Evolutionary conservation across 2,329 filamentous ascomycete species (phyloP), one percentile per base, ranked within the genome.

Genomic region (Botrytis squamosa): DNA sequence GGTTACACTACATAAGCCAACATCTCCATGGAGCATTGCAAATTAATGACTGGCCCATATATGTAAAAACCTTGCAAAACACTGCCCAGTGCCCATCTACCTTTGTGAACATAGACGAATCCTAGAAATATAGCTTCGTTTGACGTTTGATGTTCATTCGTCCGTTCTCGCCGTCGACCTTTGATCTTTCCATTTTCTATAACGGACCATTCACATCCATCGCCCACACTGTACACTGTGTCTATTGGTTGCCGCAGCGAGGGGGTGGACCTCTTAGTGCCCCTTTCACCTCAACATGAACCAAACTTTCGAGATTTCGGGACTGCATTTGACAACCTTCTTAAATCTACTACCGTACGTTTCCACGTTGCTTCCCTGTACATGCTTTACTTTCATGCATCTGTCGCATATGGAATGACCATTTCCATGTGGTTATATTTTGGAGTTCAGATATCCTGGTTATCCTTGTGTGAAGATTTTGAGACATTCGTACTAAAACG

Each of bases 341-440:
- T 38, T 42, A 22, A 52, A 52, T 44, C 46, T 67, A 42, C 52
- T 29, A 29, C 52, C 14, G 52, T 29, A 57, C 70, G 55, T 68
- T 59, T 68, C 70, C 70, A 72, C 70, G 70, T 72, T 72, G 46
- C 65, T 72, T 60, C 63, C 70, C 70, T 60, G 62, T 46, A 44
- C 52, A 62, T 70, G 18, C 55, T 44, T 67, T 52, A 38, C 44
- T 36, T 29, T 38, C 25, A 36, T 70, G 49, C 38, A 70, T 6
- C 65, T 57, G 52, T 40, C 25, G 33, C 25, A 42, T n/a, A 70
- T 60, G n/a, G 38, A 52, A 36, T 33, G 52, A 66, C 60, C 36
- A 49, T 55, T 66, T 33, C 60, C 70, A 72, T 72, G 70, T 67
- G 63, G 52, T 59, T 44, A 60, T 72, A 59, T 67, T 49, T 57